Evolutionary conservation across 139 green algal species (phyloP).

Genomic region (Coelastrella sp.): DNA sequence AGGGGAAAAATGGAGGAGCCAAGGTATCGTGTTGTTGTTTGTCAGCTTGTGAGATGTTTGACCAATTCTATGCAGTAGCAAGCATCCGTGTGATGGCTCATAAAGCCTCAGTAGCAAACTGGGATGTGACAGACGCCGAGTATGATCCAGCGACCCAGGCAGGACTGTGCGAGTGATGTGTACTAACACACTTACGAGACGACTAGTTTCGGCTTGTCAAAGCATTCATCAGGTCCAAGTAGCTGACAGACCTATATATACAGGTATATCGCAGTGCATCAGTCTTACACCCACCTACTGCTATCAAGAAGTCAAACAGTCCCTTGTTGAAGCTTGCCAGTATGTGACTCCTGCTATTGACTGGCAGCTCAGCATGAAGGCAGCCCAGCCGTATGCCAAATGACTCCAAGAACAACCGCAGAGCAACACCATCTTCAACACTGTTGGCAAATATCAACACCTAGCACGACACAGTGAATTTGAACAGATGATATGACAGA

Average conservation of each 20-base stretch:
- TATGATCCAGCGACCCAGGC: no score
- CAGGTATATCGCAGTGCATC: background rate
- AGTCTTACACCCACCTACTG: constrained; percentile 65
- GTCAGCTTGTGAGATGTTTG: background rate
- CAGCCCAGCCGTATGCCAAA: constrained; percentile 90
- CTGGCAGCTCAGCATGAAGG: constrained; percentile 89
- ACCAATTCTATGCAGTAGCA: background rate
- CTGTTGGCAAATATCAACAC: constrained; percentile 95
- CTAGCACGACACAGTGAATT: background rate
- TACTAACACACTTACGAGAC: no score
- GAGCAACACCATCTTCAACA: constrained; percentile 71
- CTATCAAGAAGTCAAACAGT: constrained; percentile 95
- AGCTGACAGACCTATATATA: background rate
- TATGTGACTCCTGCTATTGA: constrained; percentile 83
- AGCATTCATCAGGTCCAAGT: background rate
- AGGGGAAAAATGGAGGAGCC: no score
- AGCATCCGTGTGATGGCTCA: no score
- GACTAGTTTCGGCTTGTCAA: background rate
- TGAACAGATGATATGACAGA: no score
- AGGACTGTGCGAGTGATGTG: no score
- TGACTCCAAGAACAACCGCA: constrained; percentile 94
- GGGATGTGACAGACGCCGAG: no score
- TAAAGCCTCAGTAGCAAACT: background rate
- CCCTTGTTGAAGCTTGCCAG: constrained; percentile 77
- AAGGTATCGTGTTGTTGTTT: no score